Evolutionary conservation across 2,329 filamentous ascomycete species (phyloP).

Genomic region (Alternaria metachromatica): DNA sequence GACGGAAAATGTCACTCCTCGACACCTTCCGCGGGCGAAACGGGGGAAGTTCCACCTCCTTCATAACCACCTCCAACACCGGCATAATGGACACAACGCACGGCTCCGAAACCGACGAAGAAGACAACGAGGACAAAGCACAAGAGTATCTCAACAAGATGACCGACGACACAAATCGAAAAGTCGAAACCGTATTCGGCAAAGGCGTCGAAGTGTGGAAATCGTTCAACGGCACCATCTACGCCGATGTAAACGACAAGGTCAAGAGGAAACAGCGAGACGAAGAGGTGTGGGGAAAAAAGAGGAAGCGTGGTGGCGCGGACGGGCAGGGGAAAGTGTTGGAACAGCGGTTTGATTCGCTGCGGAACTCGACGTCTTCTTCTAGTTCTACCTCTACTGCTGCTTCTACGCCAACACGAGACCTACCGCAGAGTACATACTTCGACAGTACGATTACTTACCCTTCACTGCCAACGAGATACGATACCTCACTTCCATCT

Average conservation of each 20-base stretch:
- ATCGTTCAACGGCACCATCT: slow-evolving; percentile 8
- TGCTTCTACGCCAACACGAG: not conserved
- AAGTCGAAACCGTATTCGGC: slow-evolving; percentile 13
- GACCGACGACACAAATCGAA: slow-evolving; percentile 9
- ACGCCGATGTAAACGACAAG: slow-evolving; percentile 11
- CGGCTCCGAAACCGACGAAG: slow-evolving; percentile 18
- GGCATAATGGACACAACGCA: not conserved
- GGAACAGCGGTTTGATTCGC: not conserved
- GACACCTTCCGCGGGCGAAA: slow-evolving; percentile 4
- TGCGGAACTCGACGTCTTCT: not conserved
- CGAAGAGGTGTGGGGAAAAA: slow-evolving; percentile 3
- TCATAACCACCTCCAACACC: not conserved
- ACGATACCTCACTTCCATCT: not conserved
- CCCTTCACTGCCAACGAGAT: not conserved
- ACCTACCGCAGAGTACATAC: not conserved
- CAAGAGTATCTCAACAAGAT: slow-evolving; percentile 14
- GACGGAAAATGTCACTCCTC: not conserved
- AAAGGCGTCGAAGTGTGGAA: slow-evolving; percentile 14
- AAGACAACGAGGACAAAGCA: slow-evolving; percentile 2
- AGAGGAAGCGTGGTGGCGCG: not conserved
- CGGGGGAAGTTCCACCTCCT: slow-evolving; percentile 1
- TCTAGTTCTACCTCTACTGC: not conserved
- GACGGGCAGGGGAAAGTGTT: not conserved
- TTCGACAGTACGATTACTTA: not conserved
- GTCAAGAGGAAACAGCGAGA: slow-evolving; percentile 7